Evolutionary conservation across 2,329 filamentous ascomycete species (phyloP).

Genomic region (Stromatinia cepivora): DNA sequence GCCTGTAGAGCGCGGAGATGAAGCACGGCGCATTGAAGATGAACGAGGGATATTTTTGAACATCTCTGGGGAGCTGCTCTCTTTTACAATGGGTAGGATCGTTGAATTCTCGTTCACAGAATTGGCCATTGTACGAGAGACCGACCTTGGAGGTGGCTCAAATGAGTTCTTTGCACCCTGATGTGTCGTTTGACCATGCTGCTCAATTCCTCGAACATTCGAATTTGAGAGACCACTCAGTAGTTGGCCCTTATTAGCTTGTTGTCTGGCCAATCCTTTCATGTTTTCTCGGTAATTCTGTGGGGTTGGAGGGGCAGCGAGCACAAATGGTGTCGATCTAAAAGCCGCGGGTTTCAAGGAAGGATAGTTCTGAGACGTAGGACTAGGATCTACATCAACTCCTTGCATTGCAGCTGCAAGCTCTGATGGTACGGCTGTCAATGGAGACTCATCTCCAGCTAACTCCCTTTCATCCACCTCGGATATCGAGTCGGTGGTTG

Average conservation of each 20-base stretch:
- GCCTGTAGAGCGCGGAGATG: conserved; percentile 26
- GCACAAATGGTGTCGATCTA: conserved; percentile 31
- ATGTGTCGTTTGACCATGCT: not conserved
- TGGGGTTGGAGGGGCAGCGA: conserved; percentile 34
- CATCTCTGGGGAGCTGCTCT: not conserved
- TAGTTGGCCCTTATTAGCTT: not conserved
- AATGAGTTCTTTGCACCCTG: not conserved
- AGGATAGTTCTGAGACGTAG: conserved; percentile 24
- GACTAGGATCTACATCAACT: conserved; percentile 30
- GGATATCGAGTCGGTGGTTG: conserved; percentile 35
- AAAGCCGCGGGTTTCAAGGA: conserved; percentile 6
- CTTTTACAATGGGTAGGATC: not conserved
- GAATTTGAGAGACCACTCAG: not conserved
- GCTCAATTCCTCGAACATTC: conserved; percentile 13
- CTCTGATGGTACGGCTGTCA: conserved; percentile 33
- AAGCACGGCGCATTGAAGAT: conserved; percentile 24
- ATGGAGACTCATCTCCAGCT: conserved; percentile 24
- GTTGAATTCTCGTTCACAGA: not conserved
- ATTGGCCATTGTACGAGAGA: conserved; percentile 3
- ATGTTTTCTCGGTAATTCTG: conserved; percentile 26
- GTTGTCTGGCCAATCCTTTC: conserved; percentile 13
- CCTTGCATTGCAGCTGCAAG: conserved; percentile 36
- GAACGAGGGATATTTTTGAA: conserved; percentile 1
- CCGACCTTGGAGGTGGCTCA: conserved; percentile 21
- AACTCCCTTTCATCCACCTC: conserved; percentile 37